These are phyloP conservation scores for Aspergillus caelatus DNA, from an alignment of 2,329 filamentous ascomycete genomes.

Conservation along the genomic window DNA sequence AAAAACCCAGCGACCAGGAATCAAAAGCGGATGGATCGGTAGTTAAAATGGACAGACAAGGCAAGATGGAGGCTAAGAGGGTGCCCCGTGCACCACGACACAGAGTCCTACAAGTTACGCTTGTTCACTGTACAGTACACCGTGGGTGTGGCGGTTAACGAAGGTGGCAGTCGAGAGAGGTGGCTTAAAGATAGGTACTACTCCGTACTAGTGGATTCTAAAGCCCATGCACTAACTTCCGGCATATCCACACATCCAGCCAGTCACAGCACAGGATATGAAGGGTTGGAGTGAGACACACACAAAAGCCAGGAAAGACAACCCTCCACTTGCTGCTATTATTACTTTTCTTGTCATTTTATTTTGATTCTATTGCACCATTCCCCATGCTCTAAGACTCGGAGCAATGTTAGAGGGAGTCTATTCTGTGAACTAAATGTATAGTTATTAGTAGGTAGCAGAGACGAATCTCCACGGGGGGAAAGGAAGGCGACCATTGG, in stretches of 20 bases:
- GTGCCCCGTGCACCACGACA: constrained; percentile 5
- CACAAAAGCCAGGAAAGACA: neutral
- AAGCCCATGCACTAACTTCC: neutral
- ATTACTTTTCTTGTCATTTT: neutral
- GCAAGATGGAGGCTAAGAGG: neutral
- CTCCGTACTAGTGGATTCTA: neutral
- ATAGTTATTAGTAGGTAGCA: neutral
- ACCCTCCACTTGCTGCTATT: constrained; percentile 6
- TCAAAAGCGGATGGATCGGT: neutral
- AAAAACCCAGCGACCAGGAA: neutral
- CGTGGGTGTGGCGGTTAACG: neutral
- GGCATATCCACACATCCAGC: neutral
- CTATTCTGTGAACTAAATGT: neutral
- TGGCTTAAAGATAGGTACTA: neutral
- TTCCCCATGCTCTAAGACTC: neutral
- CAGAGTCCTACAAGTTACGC: neutral
- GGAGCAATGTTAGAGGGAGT: neutral
- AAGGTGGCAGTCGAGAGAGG: neutral
- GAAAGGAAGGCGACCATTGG: neutral
- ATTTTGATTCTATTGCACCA: neutral
- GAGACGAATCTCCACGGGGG: neutral
- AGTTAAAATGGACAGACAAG: neutral
- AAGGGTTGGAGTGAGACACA: constrained; percentile 4
- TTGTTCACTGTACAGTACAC: no score
- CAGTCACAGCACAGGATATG: neutral